phyloP scores from a whole-genome alignment of 345 rosid species.

The Syzygium aromaticum region DNA sequence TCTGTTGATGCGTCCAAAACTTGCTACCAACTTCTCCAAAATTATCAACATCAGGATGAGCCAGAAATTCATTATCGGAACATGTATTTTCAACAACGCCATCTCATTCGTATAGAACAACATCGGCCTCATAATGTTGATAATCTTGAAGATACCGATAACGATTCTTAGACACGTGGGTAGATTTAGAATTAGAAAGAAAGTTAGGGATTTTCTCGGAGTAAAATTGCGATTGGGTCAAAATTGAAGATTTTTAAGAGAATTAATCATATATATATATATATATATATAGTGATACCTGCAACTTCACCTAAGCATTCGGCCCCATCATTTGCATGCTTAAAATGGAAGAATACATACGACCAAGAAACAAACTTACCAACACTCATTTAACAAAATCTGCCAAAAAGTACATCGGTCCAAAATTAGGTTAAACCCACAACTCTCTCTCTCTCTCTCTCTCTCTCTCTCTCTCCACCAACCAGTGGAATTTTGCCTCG shows the following conservation, averaged over 20 bases:
- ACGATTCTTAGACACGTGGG: neutral
- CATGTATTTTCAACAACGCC: neutral
- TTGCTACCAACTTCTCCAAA: neutral
- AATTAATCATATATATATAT: neutral
- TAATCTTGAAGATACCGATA: neutral
- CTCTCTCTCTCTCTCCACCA: neutral
- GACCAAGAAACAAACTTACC: neutral
- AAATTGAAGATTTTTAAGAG: neutral
- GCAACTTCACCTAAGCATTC: neutral
- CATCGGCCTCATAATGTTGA: fast-evolving
- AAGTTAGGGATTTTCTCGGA: neutral
- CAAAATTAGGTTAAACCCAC: neutral
- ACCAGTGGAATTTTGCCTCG: neutral
- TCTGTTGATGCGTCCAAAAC: neutral
- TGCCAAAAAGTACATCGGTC: neutral
- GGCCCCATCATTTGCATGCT: neutral
- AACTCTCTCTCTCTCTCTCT: too few relatives aligned
- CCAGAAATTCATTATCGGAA: neutral
- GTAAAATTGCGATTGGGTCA: neutral
- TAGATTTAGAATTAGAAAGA: neutral
- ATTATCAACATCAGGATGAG: neutral
- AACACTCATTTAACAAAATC: neutral
- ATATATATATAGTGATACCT: neutral
- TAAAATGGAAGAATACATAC: neutral
- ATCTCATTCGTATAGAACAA: neutral